Evolutionary conservation across 2,329 filamentous ascomycete genomes (phyloP), one percentile per base, ranked within the genome.

Genomic region (Aspergillus uvarum): DNA sequence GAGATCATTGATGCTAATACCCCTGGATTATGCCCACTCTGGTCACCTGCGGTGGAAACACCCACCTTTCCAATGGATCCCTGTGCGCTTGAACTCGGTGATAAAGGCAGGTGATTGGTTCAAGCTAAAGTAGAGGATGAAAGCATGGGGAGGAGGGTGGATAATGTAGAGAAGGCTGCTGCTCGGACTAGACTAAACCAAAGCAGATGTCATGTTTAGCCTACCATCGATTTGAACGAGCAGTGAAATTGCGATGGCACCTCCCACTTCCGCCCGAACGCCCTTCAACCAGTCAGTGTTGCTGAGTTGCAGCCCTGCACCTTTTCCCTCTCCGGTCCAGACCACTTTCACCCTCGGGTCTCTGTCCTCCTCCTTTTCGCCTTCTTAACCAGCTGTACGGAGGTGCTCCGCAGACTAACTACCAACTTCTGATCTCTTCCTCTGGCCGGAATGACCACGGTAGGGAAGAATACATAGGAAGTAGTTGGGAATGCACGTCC

Each of bases 261-360:
- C 38, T 44, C 44, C 56, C 56, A 59, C 53, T 49, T 50, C 32
- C 49, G 55, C 24, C 53, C 47, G 32, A 21, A 42, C 48, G 50
- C 10, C 31, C 54, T 51, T 42, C 31, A 42, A 53, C 52, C n/a
- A 56, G 48, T 51, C 29, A 56, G 24, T 14, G 53, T 24, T 29
- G 42, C 54, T 47, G 47, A 59, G 58, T 63, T 63, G 61, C 63
- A 64, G 64, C 62, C 59, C 56, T 64, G 60, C 60, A 63, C 59
- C 53, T 59, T 51, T 56, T 10, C 3, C 16, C 16, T 16, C 38
- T 44, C 38, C 59, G 59, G 64, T 60, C 64, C 60, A 64, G 64
- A 64, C 64, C 62, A 54, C 31, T 59, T 54, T 54, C 56, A 42
- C 35, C 49, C 51, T 58, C 44, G 51, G 38, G 44, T 55, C 22